Percentiles rank a stretch among this genome's conserved stretches.
Evolutionary conservation across 345 rosid species (phyloP).

Genomic region (Litchi chinensis): DNA sequence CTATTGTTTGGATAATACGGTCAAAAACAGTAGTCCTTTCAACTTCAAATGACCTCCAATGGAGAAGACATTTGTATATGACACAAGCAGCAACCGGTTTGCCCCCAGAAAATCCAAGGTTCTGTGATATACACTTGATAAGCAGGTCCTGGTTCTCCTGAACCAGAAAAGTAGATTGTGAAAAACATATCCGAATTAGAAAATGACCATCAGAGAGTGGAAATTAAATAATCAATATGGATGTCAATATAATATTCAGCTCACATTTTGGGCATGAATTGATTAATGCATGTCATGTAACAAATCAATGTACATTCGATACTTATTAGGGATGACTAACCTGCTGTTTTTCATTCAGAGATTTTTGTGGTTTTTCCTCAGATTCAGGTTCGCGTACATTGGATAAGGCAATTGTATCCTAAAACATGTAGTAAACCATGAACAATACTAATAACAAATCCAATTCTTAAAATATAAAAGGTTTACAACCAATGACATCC

Average conservation of each 20-base stretch:
- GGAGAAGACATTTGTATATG: conserved; percentile 92
- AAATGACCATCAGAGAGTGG: not conserved
- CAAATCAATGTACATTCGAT: not conserved
- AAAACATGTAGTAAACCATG: conserved; percentile 23
- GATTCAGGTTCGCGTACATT: conserved; percentile 86
- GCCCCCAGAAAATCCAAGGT: conserved; percentile 86
- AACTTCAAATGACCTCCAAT: conserved; percentile 98
- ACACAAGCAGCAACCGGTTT: conserved; percentile 97
- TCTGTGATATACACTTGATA: conserved; percentile 85
- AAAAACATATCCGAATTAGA: conserved; percentile 12
- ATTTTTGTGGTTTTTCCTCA: conserved; percentile 96
- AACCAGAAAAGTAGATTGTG: conserved; percentile 27
- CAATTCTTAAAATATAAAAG: not conserved
- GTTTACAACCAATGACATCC: conserved; percentile 11
- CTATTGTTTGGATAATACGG: conserved; percentile 94
- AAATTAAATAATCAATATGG: conserved; percentile 6
- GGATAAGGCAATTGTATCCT: conserved; percentile 68
- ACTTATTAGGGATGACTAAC: conserved; percentile 37
- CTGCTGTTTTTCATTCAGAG: conserved; percentile 98
- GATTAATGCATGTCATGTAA: not conserved
- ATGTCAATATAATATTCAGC: conserved; percentile 9
- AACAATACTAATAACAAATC: conserved; percentile 22
- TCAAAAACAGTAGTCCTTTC: conserved; percentile 95
- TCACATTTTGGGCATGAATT: conserved; percentile 1
- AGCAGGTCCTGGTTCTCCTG: conserved; percentile 95